phyloP scores from a whole-genome alignment of 2,329 filamentous ascomycete genomes.

The Paecilomyces sp. region DNA sequence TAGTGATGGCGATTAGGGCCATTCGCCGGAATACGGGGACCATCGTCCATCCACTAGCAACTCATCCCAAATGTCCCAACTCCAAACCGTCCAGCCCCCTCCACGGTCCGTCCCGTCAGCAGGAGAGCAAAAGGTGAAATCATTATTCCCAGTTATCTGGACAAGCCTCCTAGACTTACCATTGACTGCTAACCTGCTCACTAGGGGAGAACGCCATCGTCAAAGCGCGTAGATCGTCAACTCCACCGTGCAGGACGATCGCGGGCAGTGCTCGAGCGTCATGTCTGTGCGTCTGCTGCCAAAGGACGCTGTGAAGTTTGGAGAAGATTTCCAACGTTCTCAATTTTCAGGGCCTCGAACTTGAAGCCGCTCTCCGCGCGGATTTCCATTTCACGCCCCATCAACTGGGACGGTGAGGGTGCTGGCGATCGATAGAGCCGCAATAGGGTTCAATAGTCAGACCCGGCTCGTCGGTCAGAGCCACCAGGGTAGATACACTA shows the following conservation, averaged over 20 bases:
- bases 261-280: neutral
- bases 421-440: neutral
- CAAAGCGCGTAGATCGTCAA: neutral
- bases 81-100: neutral
- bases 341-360: neutral
- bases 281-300: neutral
- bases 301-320: neutral
- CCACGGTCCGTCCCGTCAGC: neutral
- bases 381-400: neutral
- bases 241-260: neutral
- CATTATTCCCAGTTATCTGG: neutral
- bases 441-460: slow-evolving; percentile 1
- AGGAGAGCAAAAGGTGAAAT: neutral
- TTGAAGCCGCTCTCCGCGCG: neutral
- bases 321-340: neutral
- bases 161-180: neutral
- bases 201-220: neutral
- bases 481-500: neutral
- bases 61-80: neutral
- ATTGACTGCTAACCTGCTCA: neutral
- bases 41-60: neutral
- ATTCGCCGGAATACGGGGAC: neutral
- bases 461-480: neutral
- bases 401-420: neutral
- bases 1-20: neutral